Evolutionary conservation across 106 monocot genomes (phyloP), one percentile per base, ranked within the genome.

Genomic region (Dendrobium catenatum): DNA sequence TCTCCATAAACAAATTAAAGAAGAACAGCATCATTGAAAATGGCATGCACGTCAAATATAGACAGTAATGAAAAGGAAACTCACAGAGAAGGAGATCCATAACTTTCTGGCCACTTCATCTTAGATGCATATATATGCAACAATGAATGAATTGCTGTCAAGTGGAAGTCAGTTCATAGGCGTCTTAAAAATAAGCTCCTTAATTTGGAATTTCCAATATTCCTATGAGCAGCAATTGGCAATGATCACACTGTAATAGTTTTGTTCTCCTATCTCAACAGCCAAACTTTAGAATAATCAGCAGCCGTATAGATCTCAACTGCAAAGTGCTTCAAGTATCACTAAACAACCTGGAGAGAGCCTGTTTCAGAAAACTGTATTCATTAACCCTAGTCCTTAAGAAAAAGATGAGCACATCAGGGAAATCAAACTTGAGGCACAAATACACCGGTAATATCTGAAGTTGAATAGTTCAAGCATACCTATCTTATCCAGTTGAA

Each of bases 401-500:
- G 17, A 19, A 58, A 58, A 58, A 19, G 17, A n/a, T 17, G 20
- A 17, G n/a, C 58, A 2, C 18, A 58, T 58, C 0, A 58, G 58
- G 58, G 4, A n/a, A 58, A 58, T 58, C 58, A 17, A 58, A 19
- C 58, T 58, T 58, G 58, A 58, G 58, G 58, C 58, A 17, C 20
- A 17, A n/a, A 58, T 58, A 58, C 17, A 58, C 20, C 10, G 64
- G 64, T 66, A 66, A 22, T 66, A 26, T 6, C 24, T 9, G 26
- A 26, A 22, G 8, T 70, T 70, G 16, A 70, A 37, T 37, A 37
- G 29, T 76, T 9, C 2, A 22, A 48, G 76, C 11, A 42, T 73
- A 55, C 29, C 31, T 27, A 83, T 19, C 20, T 79, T 87, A 83
- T 49, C 83, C 80, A 16, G 6, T 79, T 59, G 75, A 79, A 17